phyloP scores from a whole-genome alignment of 805 yeast genomes.

The Nakazawaea ambrosiae region DNA sequence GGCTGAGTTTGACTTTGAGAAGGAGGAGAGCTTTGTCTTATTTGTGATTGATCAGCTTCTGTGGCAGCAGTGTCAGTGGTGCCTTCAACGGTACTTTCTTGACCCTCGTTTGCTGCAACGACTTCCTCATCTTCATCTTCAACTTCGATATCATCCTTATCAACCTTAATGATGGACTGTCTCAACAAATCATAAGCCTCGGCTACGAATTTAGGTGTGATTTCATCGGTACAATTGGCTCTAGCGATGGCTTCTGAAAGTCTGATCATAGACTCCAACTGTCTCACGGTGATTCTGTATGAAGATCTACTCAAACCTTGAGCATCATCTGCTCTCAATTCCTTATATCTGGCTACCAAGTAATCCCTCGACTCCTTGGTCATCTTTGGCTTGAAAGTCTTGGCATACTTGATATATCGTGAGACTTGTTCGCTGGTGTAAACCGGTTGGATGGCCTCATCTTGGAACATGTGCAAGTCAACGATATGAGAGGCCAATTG shows the following conservation, averaged over 20 bases:
- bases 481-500: conserved; percentile 91
- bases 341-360: conserved; percentile 75
- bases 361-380: conserved; percentile 72
- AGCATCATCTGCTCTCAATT: conserved; percentile 82
- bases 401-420: conserved; percentile 85
- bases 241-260: conserved; percentile 94
- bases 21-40: conserved; percentile 10
- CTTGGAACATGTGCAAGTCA: conserved; percentile 83
- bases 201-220: conserved; percentile 77
- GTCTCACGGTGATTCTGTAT: conserved; percentile 94
- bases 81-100: conserved; percentile 16
- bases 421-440: conserved; percentile 82
- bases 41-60: not conserved
- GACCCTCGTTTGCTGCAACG: conserved; percentile 14
- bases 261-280: conserved; percentile 88
- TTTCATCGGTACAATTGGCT: conserved; percentile 89
- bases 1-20: not conserved
- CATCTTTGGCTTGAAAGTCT: conserved; percentile 87
- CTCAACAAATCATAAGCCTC: conserved; percentile 89
- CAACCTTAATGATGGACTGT: conserved; percentile 89
- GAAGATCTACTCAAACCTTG: conserved; percentile 82
- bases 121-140: conserved; percentile 52
- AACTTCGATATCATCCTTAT: conserved; percentile 84
- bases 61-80: conserved; percentile 18
- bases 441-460: conserved; percentile 85